Base-by-base conservation (phyloP, 1,284 basidiomycete genomes). In the Ganoderma sinense region DNA sequence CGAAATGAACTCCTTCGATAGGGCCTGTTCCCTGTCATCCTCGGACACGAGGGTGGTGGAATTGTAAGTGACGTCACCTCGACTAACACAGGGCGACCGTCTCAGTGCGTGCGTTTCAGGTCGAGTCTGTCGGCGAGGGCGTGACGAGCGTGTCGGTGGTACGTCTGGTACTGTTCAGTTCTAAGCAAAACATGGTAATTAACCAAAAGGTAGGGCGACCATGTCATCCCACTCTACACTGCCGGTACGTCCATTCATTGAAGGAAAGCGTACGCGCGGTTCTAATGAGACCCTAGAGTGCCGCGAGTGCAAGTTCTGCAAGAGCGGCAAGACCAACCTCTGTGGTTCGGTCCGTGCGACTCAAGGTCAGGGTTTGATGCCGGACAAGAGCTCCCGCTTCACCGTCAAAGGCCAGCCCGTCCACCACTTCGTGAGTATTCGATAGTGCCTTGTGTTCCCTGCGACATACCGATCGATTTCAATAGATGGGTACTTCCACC, bases 321-420 rank as follows among this genome's bases (percentile, higher is more conserved):
- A 93, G 85, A 97, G 95, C 69, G 98, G 97, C 73, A 99, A 99
- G 88, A 99, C 97, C 71, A 99, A 99, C 83, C 88, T 98, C 58
- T 98, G 96, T 79, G 93, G 95, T 69, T 89, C 91, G 84, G 97
- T 98, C 61, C 94, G 97, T 72, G 86, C 94, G 8, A 98, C 97
- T 4, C 97, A 99, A 82, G 97, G 97, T n/a, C 88, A 94, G 80
- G 97, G 97, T 70, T 81, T 98, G 43, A 98, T 99, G 97, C 96
- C 98, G 29, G 97, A 99, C 80, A 91, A 89, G 68, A 93, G 92
- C n/a, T 88, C 87, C 70, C 94, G 97, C 65, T 99, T 99, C 91
- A 93, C 89, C 68, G 91, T 92, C 84, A 94, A 94, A 74, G 97
- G 97, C 62, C 86, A 98, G 82, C 87, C 92, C 65, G 87, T 99